A percentile compares a stretch with the other conserved stretches of the same genome.
Conservation (phyloP, 2,329 filamentous ascomycete species). For the Trichoderma koningiopsis region DNA sequence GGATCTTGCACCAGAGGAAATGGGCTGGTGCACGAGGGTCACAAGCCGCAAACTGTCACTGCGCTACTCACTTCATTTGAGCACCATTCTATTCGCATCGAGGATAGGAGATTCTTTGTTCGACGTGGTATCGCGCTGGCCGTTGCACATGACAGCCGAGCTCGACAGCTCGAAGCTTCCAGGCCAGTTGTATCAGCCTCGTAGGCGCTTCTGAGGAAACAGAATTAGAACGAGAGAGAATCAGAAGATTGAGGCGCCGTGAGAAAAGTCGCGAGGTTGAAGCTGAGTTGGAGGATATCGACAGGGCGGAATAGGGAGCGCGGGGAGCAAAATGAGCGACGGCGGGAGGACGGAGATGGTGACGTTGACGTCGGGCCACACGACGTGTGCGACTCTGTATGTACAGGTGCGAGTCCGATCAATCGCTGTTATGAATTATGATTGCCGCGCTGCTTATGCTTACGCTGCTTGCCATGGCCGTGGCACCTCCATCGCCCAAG, state of each 20-base stretch:
- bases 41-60: not conserved
- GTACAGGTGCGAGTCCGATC: not conserved
- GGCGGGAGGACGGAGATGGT: not conserved
- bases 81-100: constrained; percentile 28
- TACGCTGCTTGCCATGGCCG: constrained; percentile 2
- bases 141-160: constrained; percentile 21
- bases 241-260: not conserved
- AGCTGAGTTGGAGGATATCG: not conserved
- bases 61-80: constrained; percentile 26
- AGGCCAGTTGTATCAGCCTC: constrained; percentile 1
- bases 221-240: not conserved
- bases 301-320: not conserved
- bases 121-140: constrained; percentile 6
- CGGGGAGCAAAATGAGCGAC: constrained; percentile 5
- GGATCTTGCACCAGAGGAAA: not conserved
- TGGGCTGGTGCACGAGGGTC: not conserved
- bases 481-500: not conserved
- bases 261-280: not conserved
- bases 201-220: not conserved
- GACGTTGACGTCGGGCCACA: constrained; percentile 12
- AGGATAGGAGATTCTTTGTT: not conserved
- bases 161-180: constrained; percentile 13
- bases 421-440: not conserved
- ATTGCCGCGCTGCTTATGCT: not conserved
- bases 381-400: not conserved